A percentile compares a stretch with the other conserved stretches of the same genome.
Evolutionary conservation across 768 basidiomycete genomes (phyloP).

Genomic region (Calocybe indica): DNA sequence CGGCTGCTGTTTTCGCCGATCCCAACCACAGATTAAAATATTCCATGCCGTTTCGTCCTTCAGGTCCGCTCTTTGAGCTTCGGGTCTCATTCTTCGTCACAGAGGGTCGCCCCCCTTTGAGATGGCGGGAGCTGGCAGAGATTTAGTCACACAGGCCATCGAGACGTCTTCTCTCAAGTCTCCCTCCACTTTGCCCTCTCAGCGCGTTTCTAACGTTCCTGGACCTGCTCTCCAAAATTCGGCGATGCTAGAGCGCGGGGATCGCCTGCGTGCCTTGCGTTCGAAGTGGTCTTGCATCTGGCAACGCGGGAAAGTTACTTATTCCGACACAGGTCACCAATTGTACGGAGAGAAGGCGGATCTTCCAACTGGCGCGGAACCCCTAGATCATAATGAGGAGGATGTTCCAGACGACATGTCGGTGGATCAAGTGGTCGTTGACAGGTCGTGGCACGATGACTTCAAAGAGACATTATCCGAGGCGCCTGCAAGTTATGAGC

Average conservation of each 20-base stretch:
- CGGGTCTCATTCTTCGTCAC: too few species aligned
- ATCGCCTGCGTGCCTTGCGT: background rate
- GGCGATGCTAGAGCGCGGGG: background rate
- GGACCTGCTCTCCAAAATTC: background rate
- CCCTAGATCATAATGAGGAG: background rate
- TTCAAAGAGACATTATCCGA: conserved; percentile 2
- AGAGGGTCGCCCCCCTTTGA: too few species aligned
- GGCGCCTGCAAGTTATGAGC: conserved; percentile 2
- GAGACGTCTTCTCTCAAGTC: too few species aligned
- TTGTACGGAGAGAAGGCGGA: background rate
- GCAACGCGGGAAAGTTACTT: background rate
- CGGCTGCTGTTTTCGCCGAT: too few species aligned
- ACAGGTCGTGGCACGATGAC: conserved; percentile 37
- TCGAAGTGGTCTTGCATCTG: background rate
- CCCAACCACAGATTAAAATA: too few species aligned
- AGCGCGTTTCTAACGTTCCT: background rate
- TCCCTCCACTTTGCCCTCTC: too few species aligned
- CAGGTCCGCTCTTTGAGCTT: too few species aligned
- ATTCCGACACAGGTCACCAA: background rate
- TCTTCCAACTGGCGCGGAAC: background rate
- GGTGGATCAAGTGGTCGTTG: conserved; percentile 56
- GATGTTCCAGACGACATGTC: conserved; percentile 17
- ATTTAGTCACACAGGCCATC: too few species aligned
- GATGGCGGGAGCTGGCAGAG: too few species aligned
- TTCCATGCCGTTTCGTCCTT: too few species aligned